Percentiles rank a stretch among this genome's conserved stretches.
Evolutionary conservation across 2,329 filamentous ascomycete species (phyloP).

Genomic region (Neonectria magnoliae): DNA sequence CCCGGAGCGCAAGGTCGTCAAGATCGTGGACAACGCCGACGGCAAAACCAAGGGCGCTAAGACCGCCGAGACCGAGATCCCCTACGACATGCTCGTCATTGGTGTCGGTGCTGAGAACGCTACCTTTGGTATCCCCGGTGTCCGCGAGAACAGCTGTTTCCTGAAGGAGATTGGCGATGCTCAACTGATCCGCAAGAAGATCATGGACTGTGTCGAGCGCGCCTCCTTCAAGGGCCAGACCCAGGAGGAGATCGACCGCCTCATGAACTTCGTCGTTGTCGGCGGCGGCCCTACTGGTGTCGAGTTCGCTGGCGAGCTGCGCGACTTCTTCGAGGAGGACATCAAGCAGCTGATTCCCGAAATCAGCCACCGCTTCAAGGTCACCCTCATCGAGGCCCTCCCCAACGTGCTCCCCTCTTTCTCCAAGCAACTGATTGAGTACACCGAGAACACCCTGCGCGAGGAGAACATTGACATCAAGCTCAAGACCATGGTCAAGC

Average conservation of each 20-base stretch:
- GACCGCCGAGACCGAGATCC: conserved; percentile 83
- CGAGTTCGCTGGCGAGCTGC: conserved; percentile 97
- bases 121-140: conserved; percentile 96
- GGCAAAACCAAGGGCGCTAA: conserved; percentile 71
- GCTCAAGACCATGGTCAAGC: conserved; percentile 99
- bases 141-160: conserved; percentile 95
- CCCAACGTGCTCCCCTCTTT: conserved; percentile 98
- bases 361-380: conserved; percentile 93
- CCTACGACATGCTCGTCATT: conserved; percentile 98
- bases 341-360: conserved; percentile 98
- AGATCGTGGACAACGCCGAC: conserved; percentile 91
- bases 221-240: conserved; percentile 97
- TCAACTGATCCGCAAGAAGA: conserved; percentile 95
- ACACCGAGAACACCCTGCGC: conserved; percentile 98
- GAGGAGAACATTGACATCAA: conserved; percentile 98
- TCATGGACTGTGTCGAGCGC: conserved; percentile 99
- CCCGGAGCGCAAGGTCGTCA: conserved; percentile 86
- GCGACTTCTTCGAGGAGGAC: conserved; percentile 99
- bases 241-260: conserved; percentile 86
- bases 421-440: conserved; percentile 98
- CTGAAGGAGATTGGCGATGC: conserved; percentile 98
- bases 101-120: conserved; percentile 98
- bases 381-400: conserved; percentile 96
- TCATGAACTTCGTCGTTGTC: conserved; percentile 97
- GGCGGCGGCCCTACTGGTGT: conserved; percentile 96